Base-by-base conservation (phyloP, 768 basidiomycete genomes). In the Leccinum broughii region DNA sequence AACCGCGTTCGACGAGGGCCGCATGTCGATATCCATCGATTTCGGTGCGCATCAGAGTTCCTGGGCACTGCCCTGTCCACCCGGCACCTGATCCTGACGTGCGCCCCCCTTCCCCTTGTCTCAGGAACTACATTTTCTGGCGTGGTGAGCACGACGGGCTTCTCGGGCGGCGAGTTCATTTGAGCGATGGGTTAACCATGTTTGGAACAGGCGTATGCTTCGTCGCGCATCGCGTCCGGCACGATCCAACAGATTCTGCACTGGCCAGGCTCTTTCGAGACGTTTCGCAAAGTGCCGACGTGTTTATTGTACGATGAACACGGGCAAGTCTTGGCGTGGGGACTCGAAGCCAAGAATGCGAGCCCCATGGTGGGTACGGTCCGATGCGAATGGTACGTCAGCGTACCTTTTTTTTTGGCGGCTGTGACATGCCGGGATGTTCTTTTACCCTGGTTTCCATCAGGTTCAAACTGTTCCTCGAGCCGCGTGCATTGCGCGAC, bases 51-150 rank as follows among this genome's bases (percentile, higher is more conserved):
- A n/a, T 51, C n/a, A 11, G 72, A n/a, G 20, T 32, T n/a, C 3
- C 14, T 10, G 7, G 17, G 3, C 11, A 41, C 14, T 10, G n/a
- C 34, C 35, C 8, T 4, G 9, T 0, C 26, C 22, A 1, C 2
- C 7, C 2, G 4, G 15, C 15, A n/a, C 46, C 55, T 20, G 20
- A 41, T 41, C 17, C n/a, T 46, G 10, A 59, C 48, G 17, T 30
- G 50, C 46, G 49, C 5, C 20, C 49, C 24, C 24, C 28, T 32
- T 24, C 20, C 34, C 62, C 51, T 49, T 39, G 3, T 30, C 46
- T 28, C 44, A 92, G 91, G 91, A 74, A 93, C 92, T 3, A 93
- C 90, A 4, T 93, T 92, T 75, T 92, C 91, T 26, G 92, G 92
- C 61, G 88, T 93, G 60, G 91, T 92, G 72, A 75, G 90, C 83